A percentile compares a stretch with the other conserved stretches of the same genome.
Conservation (phyloP, 495 filamentous ascomycete genomes). For the Parachaetomium inaequale region DNA sequence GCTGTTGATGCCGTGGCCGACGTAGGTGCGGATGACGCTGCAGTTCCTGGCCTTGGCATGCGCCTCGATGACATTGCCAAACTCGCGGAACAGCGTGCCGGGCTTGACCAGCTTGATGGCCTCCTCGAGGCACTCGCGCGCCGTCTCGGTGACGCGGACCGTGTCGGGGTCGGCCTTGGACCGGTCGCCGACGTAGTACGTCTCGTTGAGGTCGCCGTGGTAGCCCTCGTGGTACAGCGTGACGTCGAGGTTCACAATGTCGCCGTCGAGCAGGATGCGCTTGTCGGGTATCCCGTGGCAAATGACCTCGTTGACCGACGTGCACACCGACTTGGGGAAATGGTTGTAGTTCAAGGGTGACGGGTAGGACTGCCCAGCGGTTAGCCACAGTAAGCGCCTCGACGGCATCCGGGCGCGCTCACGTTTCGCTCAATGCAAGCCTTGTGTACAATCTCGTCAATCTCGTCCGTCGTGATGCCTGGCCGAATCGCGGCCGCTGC, state of each 20-base stretch:
- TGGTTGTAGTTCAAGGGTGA: constrained; percentile 94
- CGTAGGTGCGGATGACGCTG: constrained; percentile 85
- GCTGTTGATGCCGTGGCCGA: constrained; percentile 81
- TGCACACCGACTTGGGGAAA: constrained; percentile 98
- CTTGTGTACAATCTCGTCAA: constrained; percentile 94
- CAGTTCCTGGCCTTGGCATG: constrained; percentile 74
- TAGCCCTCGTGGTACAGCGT: constrained; percentile 83
- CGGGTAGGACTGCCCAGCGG: constrained; percentile 76
- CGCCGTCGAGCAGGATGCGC: constrained; percentile 72
- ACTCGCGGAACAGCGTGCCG: constrained; percentile 78
- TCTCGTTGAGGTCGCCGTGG: constrained; percentile 89
- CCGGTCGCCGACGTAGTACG: constrained; percentile 82
- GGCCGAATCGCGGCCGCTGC: constrained; percentile 76
- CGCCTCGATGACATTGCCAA: constrained; percentile 80
- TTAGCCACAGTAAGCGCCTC: constrained; percentile 8
- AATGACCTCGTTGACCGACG: constrained; percentile 93
- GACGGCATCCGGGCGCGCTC: constrained; percentile 25
- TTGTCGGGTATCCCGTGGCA: constrained; percentile 90
- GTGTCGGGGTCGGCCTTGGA: constrained; percentile 70
- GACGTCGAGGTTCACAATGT: constrained; percentile 88
- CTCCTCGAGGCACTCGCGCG: constrained; percentile 76
- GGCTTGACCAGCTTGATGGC: constrained; percentile 84
- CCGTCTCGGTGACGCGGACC: constrained; percentile 79
- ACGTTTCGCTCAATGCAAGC: constrained; percentile 92
- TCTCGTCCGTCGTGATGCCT: constrained; percentile 92